Evolutionary conservation across 129 eudicot genomes (phyloP), one percentile per base, ranked within the genome.

Genomic region (Flaveria ramosissima): DNA sequence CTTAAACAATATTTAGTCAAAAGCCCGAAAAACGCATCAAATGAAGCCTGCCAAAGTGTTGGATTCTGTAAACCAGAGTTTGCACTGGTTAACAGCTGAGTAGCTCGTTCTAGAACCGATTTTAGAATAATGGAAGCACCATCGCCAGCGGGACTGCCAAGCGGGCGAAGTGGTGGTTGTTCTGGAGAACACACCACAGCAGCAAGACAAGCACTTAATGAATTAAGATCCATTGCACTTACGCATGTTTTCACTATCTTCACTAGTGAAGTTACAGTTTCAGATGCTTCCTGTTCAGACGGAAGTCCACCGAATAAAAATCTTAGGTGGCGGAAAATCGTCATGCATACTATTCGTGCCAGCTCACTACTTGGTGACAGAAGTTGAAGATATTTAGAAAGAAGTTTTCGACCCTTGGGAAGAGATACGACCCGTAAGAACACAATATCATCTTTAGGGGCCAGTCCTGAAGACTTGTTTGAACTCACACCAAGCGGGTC

Each of bases 131-230:
- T 79, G 1, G 97, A 86, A 4, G 99, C 95, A 21, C 96, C 92
- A 7, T 95, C 99, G 26, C 99, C 99, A 8, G 95, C 88, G 50
- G 95, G 77, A 73, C 96, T 88, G 19, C 99, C 96, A 26, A 95
- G 63, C 0, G 97, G 99, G 42, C 99, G 94, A 24, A 92, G 94
- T 0, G 99, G 99, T 4, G 99, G 99, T 76, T 95, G 97, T 83
- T 95, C 99, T 0, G 92, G 86, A 53, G 97, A 95, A 84, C 97
- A 95, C 42, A 95, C 99, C 11, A 95, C 96, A 1, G 99, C 97
- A 53, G 97, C 99, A 52, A 95, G 88, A 81, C 97, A 95, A 24
- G 99, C 94, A 79, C 97, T 89, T 2, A 92, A 80, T 3, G 97
- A 88, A 80, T 87, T 90, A 23, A 95, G 96, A 77, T 95, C 97